Percentiles rank a stretch among this genome's conserved stretches.
These are phyloP conservation scores for Coemansia sp. DNA, from an alignment of 192 early-diverging fungal species.

Conservation along the genomic window DNA sequence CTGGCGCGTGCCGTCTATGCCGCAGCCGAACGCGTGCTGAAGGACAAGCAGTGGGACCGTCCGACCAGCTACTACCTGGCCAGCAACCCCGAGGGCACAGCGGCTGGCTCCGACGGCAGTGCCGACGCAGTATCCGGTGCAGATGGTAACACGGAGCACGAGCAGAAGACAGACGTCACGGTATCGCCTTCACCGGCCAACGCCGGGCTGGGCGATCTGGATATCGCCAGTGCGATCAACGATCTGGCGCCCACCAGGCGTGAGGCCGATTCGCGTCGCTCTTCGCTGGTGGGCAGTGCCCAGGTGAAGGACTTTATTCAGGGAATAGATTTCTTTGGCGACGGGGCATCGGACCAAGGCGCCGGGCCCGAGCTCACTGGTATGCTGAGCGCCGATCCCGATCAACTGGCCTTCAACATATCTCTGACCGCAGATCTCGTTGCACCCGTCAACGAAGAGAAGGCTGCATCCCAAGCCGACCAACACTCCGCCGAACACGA, in stretches of 20 bases:
- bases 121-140: not conserved
- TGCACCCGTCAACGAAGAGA: not conserved
- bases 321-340: slow-evolving; percentile 44
- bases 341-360: not conserved
- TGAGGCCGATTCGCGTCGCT: not conserved
- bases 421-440: slow-evolving; percentile 7
- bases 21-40: slow-evolving; percentile 43
- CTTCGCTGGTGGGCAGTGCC: not conserved
- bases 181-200: not conserved
- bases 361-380: slow-evolving; percentile 44
- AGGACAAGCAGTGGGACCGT: slow-evolving; percentile 49
- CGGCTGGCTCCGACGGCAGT: not conserved
- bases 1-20: slow-evolving; percentile 41
- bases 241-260: slow-evolving; percentile 29
- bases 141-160: not conserved
- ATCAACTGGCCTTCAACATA: slow-evolving; percentile 27
- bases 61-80: slow-evolving; percentile 35
- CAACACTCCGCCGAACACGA: not conserved
- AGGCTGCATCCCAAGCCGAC: not conserved
- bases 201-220: slow-evolving; percentile 3
- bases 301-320: slow-evolving; percentile 32
- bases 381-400: slow-evolving; percentile 37
- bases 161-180: not conserved
- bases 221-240: slow-evolving; percentile 31
- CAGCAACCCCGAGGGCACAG: slow-evolving; percentile 1